Base-by-base conservation (phyloP, 2,329 filamentous ascomycete genomes). In the Paraconiothyrium brasiliense region DNA sequence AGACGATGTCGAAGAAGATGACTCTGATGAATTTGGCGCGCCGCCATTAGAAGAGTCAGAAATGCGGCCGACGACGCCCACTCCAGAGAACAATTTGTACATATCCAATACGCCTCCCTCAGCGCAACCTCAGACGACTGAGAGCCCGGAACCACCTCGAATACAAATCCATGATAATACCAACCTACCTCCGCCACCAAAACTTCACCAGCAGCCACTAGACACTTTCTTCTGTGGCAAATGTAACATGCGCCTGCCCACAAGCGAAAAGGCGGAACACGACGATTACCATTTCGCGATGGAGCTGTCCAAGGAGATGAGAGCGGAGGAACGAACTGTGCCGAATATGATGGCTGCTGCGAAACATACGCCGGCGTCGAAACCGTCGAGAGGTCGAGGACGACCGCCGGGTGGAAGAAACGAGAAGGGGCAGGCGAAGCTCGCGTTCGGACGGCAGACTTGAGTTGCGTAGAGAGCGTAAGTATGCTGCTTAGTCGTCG, bases 211-310 rank as follows among this genome's bases (percentile, higher is more conserved):
- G 54, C 62, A 65, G 54, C 65, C 65, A 1, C 14, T 71, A 0
- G 71, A 79, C 10, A 70, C 66, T 0, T 85, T 82, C 66, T 80
- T 81, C 59, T 97, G 93, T 77, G 75, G 82, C 54, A 87, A 87
- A 64, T 97, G 93, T 77, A 84, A 85, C 61, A 84, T 85, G 70
- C 74, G 76, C n/a, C 82, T 95, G 37, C 82, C 84, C 13, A 81
- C 84, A 43, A 74, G 82, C 30, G 86, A 90, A 59, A 85, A 86
- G 68, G 86, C 89, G 67, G 94, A 92, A 79, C 95, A 99, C 77
- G 84, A 90, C 57, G 95, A 99, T 77, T 98, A 94, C 90, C 95
- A 99, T 80, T 90, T 97, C 79, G 95, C 95, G 49, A 92, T 92
- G 79, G 91, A 94, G 69, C 84, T 99, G 34, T 90, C 94, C 66